Percentiles rank a stretch among this genome's conserved stretches.
Evolutionary conservation across 2,329 filamentous ascomycete species (phyloP).

Genomic region (Sclerotinia trifoliorum): DNA sequence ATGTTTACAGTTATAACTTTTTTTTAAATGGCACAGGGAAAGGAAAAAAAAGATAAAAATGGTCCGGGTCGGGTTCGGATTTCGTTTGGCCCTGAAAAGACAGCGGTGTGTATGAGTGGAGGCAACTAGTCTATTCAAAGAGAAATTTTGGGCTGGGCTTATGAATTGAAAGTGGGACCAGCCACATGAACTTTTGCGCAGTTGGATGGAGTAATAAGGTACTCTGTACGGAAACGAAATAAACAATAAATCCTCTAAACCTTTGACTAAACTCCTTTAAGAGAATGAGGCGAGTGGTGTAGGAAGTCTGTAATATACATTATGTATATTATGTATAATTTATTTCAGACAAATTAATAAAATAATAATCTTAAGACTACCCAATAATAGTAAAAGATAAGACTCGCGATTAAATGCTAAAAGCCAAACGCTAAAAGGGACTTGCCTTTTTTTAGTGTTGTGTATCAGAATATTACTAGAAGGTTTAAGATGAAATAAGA

Average conservation of each 20-base stretch:
- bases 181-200: constrained; percentile 19
- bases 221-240: constrained; percentile 7
- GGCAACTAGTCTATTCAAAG: constrained; percentile 14
- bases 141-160: constrained; percentile 17
- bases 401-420: neutral
- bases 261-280: constrained; percentile 7
- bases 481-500: constrained; percentile 11
- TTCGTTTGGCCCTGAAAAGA: constrained; percentile 17
- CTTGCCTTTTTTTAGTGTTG: constrained; percentile 15
- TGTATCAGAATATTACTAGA: constrained; percentile 23
- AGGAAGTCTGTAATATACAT: neutral
- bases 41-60: constrained; percentile 6
- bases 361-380: neutral
- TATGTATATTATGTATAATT: neutral
- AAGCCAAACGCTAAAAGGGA: neutral
- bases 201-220: neutral
- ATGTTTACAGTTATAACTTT: constrained; percentile 10
- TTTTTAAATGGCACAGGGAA: neutral
- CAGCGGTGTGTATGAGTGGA: constrained; percentile 23
- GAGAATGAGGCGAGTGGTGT: constrained; percentile 8
- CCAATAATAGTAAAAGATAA: neutral
- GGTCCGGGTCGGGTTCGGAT: constrained; percentile 11
- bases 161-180: constrained; percentile 17
- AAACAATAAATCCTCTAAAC: neutral
- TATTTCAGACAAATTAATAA: neutral